Conservation (phyloP, 805 yeast species). For the Kregervanrija fluxuum region DNA sequence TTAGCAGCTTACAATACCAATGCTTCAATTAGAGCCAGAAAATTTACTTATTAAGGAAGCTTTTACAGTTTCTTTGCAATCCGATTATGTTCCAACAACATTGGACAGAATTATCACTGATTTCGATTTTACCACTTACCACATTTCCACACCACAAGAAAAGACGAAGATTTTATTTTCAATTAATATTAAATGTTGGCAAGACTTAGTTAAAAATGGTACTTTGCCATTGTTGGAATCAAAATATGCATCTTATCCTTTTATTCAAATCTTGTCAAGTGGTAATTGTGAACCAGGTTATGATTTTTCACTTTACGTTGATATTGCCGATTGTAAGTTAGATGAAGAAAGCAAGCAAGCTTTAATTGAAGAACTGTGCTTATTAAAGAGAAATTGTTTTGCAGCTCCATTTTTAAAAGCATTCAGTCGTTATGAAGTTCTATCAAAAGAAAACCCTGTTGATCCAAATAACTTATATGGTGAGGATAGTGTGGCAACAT, state of each 20-base stretch:
- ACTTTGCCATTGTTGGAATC: constrained; percentile 45
- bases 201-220: constrained; percentile 64
- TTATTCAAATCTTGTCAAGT: constrained; percentile 24
- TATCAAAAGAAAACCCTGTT: constrained; percentile 37
- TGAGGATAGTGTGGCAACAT: constrained; percentile 26
- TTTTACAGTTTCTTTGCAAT: constrained; percentile 58
- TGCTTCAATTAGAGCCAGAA: constrained; percentile 82
- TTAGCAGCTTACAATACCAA: constrained; percentile 20
- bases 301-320: constrained; percentile 69
- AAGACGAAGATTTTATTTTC: constrained; percentile 62
- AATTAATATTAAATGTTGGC: constrained; percentile 69
- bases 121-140: constrained; percentile 93
- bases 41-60: constrained; percentile 79
- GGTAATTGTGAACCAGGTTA: constrained; percentile 65
- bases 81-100: constrained; percentile 40
- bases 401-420: constrained; percentile 93
- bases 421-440: constrained; percentile 65
- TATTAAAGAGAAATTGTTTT: constrained; percentile 77
- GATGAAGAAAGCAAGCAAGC: constrained; percentile 40
- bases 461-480: constrained; percentile 37
- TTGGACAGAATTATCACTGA: constrained; percentile 88
- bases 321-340: constrained; percentile 30
- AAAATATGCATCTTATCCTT: constrained; percentile 40
- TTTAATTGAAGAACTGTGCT: constrained; percentile 58
- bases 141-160: constrained; percentile 79